Conservation (phyloP, 768 basidiomycete species). For the Lentinula boryana region DNA sequence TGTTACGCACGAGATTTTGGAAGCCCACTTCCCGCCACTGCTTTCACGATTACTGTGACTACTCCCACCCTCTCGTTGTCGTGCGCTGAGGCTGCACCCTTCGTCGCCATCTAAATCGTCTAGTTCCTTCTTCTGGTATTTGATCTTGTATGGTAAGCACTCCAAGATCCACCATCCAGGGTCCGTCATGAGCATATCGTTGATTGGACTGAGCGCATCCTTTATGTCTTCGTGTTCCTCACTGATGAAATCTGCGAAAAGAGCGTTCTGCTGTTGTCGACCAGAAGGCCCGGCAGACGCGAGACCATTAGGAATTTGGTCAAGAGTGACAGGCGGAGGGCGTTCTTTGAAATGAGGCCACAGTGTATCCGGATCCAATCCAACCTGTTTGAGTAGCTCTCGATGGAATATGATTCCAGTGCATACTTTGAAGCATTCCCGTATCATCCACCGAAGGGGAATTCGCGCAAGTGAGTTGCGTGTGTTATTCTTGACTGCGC, state of each 20-base stretch:
- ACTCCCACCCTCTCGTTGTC: background rate
- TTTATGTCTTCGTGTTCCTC: slow-evolving; percentile 62
- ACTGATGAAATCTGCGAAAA: slow-evolving; percentile 16
- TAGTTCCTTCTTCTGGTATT: slow-evolving; percentile 28
- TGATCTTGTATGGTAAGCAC: slow-evolving; percentile 32
- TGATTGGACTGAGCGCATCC: slow-evolving; percentile 45
- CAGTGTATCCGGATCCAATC: slow-evolving; percentile 39
- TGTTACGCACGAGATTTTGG: slow-evolving; percentile 27
- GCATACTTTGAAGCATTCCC: slow-evolving; percentile 50
- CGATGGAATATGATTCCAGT: slow-evolving; percentile 57
- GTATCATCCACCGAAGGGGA: slow-evolving; percentile 72
- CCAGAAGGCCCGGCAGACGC: slow-evolving; percentile 7
- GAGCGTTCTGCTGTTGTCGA: slow-evolving; percentile 13
- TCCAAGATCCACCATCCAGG: slow-evolving; percentile 67
- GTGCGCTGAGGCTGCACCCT: too few species aligned
- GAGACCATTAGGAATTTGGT: slow-evolving; percentile 5
- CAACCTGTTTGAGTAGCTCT: slow-evolving; percentile 36
- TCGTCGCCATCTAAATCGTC: background rate
- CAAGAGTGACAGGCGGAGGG: slow-evolving; percentile 33
- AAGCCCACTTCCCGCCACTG: slow-evolving; percentile 25
- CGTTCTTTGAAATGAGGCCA: slow-evolving; percentile 33
- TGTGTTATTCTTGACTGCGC: slow-evolving; percentile 21
- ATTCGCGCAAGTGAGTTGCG: slow-evolving; percentile 63
- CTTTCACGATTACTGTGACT: background rate
- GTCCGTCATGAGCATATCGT: slow-evolving; percentile 48